phyloP scores from a whole-genome alignment of 352 stramenopile genomes.

The Pythium diclinum region DNA sequence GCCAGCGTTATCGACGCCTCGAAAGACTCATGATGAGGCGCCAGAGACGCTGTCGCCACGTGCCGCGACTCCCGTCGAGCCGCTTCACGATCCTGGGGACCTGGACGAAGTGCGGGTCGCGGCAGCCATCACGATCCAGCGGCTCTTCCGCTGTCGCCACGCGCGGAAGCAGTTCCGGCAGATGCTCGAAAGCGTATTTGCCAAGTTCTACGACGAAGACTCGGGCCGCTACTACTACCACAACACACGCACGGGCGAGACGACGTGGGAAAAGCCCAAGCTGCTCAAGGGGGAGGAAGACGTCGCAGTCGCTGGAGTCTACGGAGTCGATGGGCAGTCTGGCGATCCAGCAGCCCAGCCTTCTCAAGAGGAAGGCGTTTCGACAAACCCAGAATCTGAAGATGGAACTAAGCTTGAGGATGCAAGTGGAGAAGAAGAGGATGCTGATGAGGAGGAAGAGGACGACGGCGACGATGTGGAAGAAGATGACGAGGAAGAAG shows the following conservation, averaged over 20 bases:
- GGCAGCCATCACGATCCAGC: conserved; percentile 46
- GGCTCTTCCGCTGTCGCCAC: conserved; percentile 53
- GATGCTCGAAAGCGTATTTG: conserved; percentile 56
- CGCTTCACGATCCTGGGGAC: conserved; percentile 10
- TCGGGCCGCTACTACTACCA: conserved; percentile 71
- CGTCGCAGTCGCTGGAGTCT: conserved; percentile 35
- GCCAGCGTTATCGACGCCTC: background rate
- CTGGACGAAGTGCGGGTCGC: conserved; percentile 23
- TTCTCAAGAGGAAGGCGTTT: background rate
- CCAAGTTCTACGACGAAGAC: conserved; percentile 70
- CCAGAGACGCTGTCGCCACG: background rate
- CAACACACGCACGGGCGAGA: conserved; percentile 65
- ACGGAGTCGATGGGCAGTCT: background rate
- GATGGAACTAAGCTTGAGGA: conserved; percentile 22
- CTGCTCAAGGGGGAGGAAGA: conserved; percentile 47
- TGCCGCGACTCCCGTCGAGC: conserved; percentile 28
- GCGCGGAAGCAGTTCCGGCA: conserved; percentile 39
- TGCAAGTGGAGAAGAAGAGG: conserved; percentile 21
- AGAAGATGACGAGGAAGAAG: conserved; percentile 18
- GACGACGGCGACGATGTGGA: conserved; percentile 14
- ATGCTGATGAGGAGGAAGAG: conserved; percentile 4
- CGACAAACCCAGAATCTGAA: conserved; percentile 6
- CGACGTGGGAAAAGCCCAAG: conserved; percentile 70
- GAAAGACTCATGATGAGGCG: background rate
- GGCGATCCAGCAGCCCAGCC: background rate